Conservation (phyloP, 208 protist genomes). For the Trypanosomatidae sp. region DNA sequence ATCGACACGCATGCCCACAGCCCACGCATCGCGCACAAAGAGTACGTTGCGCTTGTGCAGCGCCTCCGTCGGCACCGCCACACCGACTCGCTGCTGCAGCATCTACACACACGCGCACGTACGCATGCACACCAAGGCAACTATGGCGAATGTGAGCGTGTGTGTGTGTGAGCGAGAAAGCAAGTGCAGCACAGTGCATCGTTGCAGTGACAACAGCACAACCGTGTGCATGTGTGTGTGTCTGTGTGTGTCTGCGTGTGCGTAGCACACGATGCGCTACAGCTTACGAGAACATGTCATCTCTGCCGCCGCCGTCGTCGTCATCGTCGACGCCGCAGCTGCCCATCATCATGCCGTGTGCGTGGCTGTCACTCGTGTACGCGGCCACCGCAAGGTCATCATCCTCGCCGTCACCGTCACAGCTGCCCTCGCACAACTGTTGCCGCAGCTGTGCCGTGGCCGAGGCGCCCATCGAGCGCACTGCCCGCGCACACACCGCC, state of each 20-base stretch:
- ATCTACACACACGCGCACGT: neutral
- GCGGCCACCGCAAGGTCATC: no score
- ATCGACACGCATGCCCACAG: conserved; percentile 54
- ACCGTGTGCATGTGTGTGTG: neutral
- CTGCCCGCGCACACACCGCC: no score
- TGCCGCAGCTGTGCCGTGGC: neutral
- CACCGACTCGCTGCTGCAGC: neutral
- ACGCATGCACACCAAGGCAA: neutral
- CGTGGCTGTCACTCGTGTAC: no score
- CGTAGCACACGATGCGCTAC: neutral
- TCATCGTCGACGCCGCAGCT: neutral
- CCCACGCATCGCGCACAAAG: conserved; percentile 53
- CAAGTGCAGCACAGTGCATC: neutral
- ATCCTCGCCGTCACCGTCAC: neutral
- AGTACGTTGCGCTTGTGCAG: conserved; percentile 44
- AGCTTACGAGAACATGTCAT: neutral
- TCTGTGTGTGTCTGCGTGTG: neutral
- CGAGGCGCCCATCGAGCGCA: neutral
- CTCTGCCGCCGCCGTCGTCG: neutral
- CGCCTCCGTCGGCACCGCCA: conserved; percentile 35
- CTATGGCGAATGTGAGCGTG: neutral
- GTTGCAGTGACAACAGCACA: neutral
- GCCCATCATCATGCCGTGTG: no score
- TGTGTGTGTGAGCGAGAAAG: neutral
- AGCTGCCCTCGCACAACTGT: neutral